Evolutionary conservation across 106 monocot genomes (phyloP), one percentile per base, ranked within the genome.

Genomic region (Dendrobium chrysotoxum): DNA sequence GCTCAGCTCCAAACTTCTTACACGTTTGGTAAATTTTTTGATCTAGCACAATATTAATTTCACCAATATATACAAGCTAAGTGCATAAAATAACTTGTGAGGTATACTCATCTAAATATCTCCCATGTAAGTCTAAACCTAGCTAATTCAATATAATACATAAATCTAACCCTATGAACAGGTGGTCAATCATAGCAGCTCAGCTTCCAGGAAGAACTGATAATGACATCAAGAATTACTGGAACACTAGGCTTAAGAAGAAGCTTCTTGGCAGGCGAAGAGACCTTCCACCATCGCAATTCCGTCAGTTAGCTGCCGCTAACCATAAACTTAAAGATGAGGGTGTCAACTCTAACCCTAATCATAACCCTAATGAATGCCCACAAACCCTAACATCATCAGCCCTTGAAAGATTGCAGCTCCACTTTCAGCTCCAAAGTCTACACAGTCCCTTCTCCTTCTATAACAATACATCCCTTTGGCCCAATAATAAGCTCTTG

Each of bases 361-460:
- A 72, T 25, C 35, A 5, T 31, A 75, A 46, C 46, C 46, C 76
- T 50, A 50, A 50, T 50, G 47, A 76, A 23, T 15, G 72, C 10
- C 61, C 61, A 40, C 21, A 40, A 20, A 45, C 64, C 58, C 61
- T 87, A 45, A 86, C 84, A 18, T 26, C 89, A 17, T 79, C 92
- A 11, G 92, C 89, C 0, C n/a, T 88, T 3, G 92, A 88, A 40
- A 89, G 92, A 72, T 77, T 92, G 82, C 89, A 89, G 42, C 89
- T 92, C 40, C 87, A 89, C 57, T 81, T 87, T 84, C 82, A 86
- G 44, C 88, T 92, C 28, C 85, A 85, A 21, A 81, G 83, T 41
- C 79, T 83, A 7, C 35, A 67, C 20, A 75, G 41, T 40, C 79
- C 85, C 65, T 84, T 80, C 76, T 82, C 85, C 72, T 89, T 87